phyloP scores from a whole-genome alignment of 805 yeast genomes.

The Yarrowia osloensis region DNA sequence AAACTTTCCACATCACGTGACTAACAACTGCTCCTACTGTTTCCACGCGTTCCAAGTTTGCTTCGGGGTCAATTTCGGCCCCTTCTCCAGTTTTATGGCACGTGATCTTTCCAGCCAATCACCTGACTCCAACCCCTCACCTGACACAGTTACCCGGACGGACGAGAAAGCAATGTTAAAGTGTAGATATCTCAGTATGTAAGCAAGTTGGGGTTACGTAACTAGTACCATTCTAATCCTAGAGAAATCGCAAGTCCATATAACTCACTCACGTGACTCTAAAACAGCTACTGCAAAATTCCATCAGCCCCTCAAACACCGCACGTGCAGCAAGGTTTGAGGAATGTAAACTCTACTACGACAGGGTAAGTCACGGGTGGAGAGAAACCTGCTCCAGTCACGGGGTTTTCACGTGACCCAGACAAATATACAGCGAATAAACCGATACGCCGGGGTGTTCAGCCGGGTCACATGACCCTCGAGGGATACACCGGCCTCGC shows the following conservation, averaged over 20 bases:
- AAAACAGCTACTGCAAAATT: too few species aligned
- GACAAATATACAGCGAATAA: background rate
- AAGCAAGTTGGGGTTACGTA: background rate
- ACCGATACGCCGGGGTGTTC: too few species aligned
- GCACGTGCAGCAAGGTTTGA: conserved; percentile 13
- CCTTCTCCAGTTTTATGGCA: background rate
- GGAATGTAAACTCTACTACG: background rate
- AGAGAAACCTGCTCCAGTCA: background rate
- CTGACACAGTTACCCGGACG: conserved; percentile 15
- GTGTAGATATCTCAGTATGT: too few species aligned
- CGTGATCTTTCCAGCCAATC: conserved; percentile 11
- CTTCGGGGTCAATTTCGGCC: too few species aligned
- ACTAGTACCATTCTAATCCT: background rate
- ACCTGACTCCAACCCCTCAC: conserved; percentile 23
- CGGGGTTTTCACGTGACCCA: conserved; percentile 2
- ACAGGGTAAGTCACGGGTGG: conserved; percentile 16
- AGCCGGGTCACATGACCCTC: background rate
- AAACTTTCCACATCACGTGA: too few species aligned
- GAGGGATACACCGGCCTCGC: background rate
- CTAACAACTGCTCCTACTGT: too few species aligned
- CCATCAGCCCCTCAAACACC: background rate
- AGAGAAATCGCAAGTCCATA: background rate
- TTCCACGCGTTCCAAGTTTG: too few species aligned
- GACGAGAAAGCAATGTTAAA: too few species aligned
- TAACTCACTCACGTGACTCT: background rate